Percentiles rank a stretch among this genome's conserved stretches.
Conservation (phyloP, 495 filamentous ascomycete genomes). For the Neurospora sp. region DNA sequence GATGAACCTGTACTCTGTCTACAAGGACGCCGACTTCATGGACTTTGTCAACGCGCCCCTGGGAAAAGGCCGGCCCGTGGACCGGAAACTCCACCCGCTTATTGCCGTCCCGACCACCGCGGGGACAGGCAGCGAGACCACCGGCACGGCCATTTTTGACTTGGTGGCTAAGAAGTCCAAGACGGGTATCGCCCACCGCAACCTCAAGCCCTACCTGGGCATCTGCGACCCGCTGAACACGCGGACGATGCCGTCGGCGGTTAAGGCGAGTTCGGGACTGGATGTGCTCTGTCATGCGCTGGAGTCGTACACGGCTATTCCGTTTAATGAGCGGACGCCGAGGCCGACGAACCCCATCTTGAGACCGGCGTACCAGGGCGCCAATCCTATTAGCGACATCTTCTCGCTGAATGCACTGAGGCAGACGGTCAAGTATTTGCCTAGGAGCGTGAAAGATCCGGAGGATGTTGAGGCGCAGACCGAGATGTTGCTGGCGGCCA, state of each 20-base stretch:
- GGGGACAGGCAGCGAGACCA: conserved; percentile 91
- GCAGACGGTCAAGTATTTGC: conserved; percentile 80
- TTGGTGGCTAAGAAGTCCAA: conserved; percentile 79
- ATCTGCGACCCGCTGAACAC: conserved; percentile 96
- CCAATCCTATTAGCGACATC: conserved; percentile 94
- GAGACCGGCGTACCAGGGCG: conserved; percentile 89
- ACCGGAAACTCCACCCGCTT: conserved; percentile 66
- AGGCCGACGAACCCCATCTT: conserved; percentile 83
- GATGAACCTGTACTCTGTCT: conserved; percentile 91
- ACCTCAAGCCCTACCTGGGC: conserved; percentile 88
- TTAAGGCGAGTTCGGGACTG: conserved; percentile 77
- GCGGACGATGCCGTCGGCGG: conserved; percentile 69
- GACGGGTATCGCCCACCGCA: conserved; percentile 89
- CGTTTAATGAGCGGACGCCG: conserved; percentile 73
- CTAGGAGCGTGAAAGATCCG: conserved; percentile 71
- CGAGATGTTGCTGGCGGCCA: conserved; percentile 91
- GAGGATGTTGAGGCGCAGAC: conserved; percentile 85
- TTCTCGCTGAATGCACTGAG: conserved; percentile 79
- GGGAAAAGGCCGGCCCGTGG: conserved; percentile 77
- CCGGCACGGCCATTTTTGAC: conserved; percentile 96
- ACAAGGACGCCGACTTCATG: conserved; percentile 79
- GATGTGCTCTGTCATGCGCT: conserved; percentile 92
- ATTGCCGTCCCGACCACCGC: conserved; percentile 93
- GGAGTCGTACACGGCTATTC: conserved; percentile 94
- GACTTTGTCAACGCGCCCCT: conserved; percentile 97